Percentiles rank a stretch among this genome's conserved stretches.
phyloP scores from a whole-genome alignment of 139 green algal genomes.

The Chlamydomonas applanata region DNA sequence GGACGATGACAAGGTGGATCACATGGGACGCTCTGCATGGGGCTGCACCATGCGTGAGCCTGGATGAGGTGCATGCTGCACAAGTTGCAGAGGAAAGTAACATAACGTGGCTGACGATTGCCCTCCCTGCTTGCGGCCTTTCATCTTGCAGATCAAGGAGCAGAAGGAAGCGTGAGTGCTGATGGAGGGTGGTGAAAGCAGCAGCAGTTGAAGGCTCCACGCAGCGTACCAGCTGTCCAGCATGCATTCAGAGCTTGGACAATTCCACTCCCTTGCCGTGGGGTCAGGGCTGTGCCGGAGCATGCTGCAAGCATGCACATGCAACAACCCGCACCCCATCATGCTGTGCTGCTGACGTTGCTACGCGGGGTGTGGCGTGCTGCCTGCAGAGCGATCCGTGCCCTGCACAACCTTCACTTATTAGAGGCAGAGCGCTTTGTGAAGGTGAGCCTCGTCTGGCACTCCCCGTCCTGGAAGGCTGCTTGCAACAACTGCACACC shows the following conservation, averaged over 20 bases:
- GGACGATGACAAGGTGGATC: slow-evolving; percentile 44
- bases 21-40: not conserved
- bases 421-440: slow-evolving; percentile 52
- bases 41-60: not conserved
- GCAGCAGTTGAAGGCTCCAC: no score
- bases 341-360: not conserved
- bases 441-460: slow-evolving; percentile 36
- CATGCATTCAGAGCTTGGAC: no score
- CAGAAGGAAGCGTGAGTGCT: slow-evolving; percentile 52
- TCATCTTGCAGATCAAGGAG: slow-evolving; percentile 38
- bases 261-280: no score
- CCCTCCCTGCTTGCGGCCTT: not conserved
- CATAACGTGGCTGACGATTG: not conserved
- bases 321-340: not conserved
- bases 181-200: not conserved
- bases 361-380: not conserved
- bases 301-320: no score
- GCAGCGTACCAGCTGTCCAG: no score
- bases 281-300: no score
- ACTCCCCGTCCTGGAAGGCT: no score
- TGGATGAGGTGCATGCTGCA: no score
- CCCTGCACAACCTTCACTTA: slow-evolving; percentile 53
- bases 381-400: slow-evolving; percentile 43
- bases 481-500: no score
- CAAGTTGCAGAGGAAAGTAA: not conserved